Evolutionary conservation across 2,329 filamentous ascomycete genomes (phyloP), one percentile per base, ranked within the genome.

Genomic region (Exophiala spinifera): DNA sequence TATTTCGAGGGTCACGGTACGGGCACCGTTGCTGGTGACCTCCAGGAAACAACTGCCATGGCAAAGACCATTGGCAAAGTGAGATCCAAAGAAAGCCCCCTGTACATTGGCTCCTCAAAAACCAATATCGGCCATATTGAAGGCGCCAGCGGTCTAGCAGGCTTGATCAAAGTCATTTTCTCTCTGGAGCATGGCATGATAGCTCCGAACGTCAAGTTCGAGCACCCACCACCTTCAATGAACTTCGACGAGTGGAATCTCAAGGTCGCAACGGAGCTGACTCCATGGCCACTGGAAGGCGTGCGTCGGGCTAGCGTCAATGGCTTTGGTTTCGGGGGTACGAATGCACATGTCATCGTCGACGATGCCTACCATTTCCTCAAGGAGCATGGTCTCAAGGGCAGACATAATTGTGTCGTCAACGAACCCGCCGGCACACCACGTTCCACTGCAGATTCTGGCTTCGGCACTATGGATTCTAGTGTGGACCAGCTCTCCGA

Each of bases 181-280:
- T 25, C 42, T 8, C 23, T 61, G 19, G 49, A 58, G 36, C 47
- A 56, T 11, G 48, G 52, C 20, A 28, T 56, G 21, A 45, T 61
- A 10, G 39, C 49, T 10, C 73, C 75, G 1, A 76, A 74, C 55
- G 64, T 63, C 36, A 70, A 74, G 40, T 77, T 76, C 43, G 62
- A 69, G 19, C 70, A 62, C 14, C 61, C 65, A 1, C 78, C 77
- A 39, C 60, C 67, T 0, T 65, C 64, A 36, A 37, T 53, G 15
- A 21, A n/a, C 10, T 39, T 53, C 14, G 45, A 49, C 11, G 53
- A 49, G 2, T 52, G 48, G 48, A 49, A 50, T 15, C 40, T 59
- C 11, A 25, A 13, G 4, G 11, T 59, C 13, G 46, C 53, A 14
- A 34, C 39, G 13, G 33, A 50, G 10, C 6, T 46, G 7, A 50